Evolutionary conservation across 768 basidiomycete species (phyloP), one percentile per base, ranked within the genome.

Genomic region (Macrolepiota fuliginosa): DNA sequence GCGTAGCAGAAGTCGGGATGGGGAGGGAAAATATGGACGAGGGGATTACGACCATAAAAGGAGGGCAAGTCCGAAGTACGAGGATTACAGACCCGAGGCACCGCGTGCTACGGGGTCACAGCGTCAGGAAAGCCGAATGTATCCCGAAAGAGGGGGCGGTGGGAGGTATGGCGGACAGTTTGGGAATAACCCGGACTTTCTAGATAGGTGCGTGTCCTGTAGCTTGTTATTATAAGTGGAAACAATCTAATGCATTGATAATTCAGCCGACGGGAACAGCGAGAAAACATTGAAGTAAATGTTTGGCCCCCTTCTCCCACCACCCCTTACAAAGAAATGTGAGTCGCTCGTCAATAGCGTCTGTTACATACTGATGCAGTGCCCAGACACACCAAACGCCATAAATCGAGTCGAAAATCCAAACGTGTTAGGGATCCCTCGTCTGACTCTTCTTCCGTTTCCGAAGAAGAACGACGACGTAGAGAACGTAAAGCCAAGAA

Each of bases 271-370:
- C 11, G 46, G 24, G 69, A 78, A 51, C 87, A 93, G 70, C 80
- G 93, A 52, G 85, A 85, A 65, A 77, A 66, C 4, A 82, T 74
- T 9, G 79, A 78, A 4, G 71, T 86, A 1, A 81, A 81, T 65
- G 79, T 92, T n/a, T 95, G 93, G 93, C 93, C 93, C 1, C 73
- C 85, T 3, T 94, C 93, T 2, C 93, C 93, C 19, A 12, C 42
- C 19, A 53, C 53, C n/a, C 60, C 60, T 19, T 55, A 36, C 0
- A 89, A 88, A 64, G 83, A 80, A 10, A 86, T 58, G 75, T 81
- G 39, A 83, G 90, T 39, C 72, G 74, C 50, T 64, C 84, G 85
- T 90, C 73, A 61, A 22, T 32, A 17, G 45, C 45, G 15, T 37
- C n/a, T 40, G 25, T 25, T 12, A n/a, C 4, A 42, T 27, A 25